A percentile compares a stretch with the other conserved stretches of the same genome.
phyloP scores from a whole-genome alignment of 805 yeast genomes.

The Yarrowia sp. region DNA sequence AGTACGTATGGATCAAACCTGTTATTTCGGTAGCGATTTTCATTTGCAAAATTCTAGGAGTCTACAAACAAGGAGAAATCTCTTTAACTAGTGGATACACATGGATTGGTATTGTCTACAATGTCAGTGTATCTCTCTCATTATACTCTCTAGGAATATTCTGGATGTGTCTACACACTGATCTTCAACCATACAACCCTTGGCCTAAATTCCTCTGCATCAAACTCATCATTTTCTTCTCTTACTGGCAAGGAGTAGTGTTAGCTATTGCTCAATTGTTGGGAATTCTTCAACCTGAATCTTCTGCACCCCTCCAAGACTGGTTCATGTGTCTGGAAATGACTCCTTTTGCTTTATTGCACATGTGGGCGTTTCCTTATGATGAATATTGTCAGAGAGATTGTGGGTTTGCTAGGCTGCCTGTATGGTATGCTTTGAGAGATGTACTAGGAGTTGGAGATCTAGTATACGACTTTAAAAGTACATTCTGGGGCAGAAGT shows the following conservation, averaged over 20 bases:
- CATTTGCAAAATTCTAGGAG: slow-evolving; percentile 46
- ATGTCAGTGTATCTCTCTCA: slow-evolving; percentile 75
- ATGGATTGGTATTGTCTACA: slow-evolving; percentile 70
- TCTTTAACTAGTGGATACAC: slow-evolving; percentile 52
- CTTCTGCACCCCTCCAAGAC: slow-evolving; percentile 58
- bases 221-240: slow-evolving; percentile 89
- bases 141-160: slow-evolving; percentile 82
- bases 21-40: slow-evolving; percentile 60
- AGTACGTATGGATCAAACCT: slow-evolving; percentile 94
- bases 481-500: slow-evolving; percentile 63
- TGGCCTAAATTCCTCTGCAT: slow-evolving; percentile 92
- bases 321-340: slow-evolving; percentile 78
- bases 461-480: slow-evolving; percentile 69
- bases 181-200: slow-evolving; percentile 76
- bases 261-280: slow-evolving; percentile 45
- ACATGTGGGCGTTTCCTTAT: slow-evolving; percentile 81
- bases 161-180: slow-evolving; percentile 85
- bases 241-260: slow-evolving; percentile 92
- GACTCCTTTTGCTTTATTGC: slow-evolving; percentile 83
- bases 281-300: slow-evolving; percentile 31
- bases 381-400: slow-evolving; percentile 62
- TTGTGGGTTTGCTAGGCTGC: slow-evolving; percentile 69
- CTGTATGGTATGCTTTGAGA: slow-evolving; percentile 59
- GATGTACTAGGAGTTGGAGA: slow-evolving; percentile 82
- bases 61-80: slow-evolving; percentile 53